These are phyloP conservation scores for Jacaranda copaia DNA, from an alignment of 257 asterid genomes.

Conservation along the genomic window DNA sequence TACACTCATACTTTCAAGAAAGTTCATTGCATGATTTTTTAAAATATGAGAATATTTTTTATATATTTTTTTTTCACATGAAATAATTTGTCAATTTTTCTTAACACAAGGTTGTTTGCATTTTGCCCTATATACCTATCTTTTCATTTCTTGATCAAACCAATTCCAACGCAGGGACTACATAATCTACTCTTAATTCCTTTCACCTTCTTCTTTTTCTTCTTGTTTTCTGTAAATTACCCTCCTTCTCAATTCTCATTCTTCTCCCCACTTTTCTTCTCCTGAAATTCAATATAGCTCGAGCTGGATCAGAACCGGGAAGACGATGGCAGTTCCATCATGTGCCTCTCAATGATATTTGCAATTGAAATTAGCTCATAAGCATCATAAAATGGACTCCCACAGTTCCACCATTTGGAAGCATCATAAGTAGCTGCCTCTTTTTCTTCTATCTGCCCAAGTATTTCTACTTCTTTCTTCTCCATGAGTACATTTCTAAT, in stretches of 20 bases:
- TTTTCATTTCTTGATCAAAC: too few species aligned
- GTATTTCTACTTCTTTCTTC: slow-evolving; percentile 11
- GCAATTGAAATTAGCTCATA: slow-evolving; percentile 50
- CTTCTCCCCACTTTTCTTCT: not conserved
- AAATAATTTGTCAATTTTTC: too few species aligned
- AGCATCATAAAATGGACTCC: slow-evolving; percentile 65
- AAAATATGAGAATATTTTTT: too few species aligned
- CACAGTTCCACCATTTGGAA: slow-evolving; percentile 52
- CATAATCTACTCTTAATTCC: slow-evolving; percentile 26
- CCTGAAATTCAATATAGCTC: not conserved
- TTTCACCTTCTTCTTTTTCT: slow-evolving; percentile 23
- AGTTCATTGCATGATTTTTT: too few species aligned
- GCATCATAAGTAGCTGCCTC: slow-evolving; percentile 20
- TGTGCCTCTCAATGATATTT: slow-evolving; percentile 48
- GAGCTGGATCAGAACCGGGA: not conserved
- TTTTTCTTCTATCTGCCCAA: not conserved
- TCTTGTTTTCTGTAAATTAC: not conserved
- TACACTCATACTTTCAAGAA: too few species aligned
- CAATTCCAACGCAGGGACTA: not conserved
- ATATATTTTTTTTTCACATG: too few species aligned
- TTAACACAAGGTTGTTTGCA: too few species aligned
- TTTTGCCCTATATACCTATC: too few species aligned
- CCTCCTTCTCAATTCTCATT: not conserved
- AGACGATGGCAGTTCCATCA: slow-evolving; percentile 29
- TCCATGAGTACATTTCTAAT: slow-evolving; percentile 18